Percentiles rank a stretch among this genome's conserved stretches.
Evolutionary conservation across 176 grass and related monocot species (phyloP).

Genomic region (Aegilops bicornis): DNA sequence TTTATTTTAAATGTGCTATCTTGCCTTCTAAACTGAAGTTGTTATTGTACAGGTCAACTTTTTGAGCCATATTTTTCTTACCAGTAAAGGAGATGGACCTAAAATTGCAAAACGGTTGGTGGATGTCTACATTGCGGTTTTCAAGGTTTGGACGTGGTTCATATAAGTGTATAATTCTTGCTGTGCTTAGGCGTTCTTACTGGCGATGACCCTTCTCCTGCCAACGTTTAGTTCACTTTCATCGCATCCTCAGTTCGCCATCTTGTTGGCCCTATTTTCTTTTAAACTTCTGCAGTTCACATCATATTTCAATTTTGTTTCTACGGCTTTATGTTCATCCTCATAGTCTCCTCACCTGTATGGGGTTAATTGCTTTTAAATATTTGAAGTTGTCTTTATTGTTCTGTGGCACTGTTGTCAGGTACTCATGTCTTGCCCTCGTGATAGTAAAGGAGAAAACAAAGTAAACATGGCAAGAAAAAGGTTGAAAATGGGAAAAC

Average conservation of each 20-base stretch:
- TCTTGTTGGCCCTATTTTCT: neutral
- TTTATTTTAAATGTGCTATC: neutral
- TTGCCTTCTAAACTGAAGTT: conserved; percentile 24
- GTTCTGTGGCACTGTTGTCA: conserved; percentile 35
- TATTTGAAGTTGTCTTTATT: neutral
- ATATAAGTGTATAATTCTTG: conserved; percentile 14
- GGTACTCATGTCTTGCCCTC: conserved; percentile 76
- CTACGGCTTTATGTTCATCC: neutral
- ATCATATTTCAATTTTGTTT: neutral
- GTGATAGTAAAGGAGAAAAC: conserved; percentile 41
- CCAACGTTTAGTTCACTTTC: conserved; percentile 30
- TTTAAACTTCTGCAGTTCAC: neutral
- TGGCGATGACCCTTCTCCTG: neutral
- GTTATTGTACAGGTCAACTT: conserved; percentile 78
- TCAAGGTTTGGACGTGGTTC: conserved; percentile 67
- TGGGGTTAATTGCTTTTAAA: neutral
- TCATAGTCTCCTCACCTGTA: conserved; percentile 11
- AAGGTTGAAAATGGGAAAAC: conserved; percentile 41
- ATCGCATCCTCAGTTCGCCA: neutral
- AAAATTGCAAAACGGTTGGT: conserved; percentile 88
- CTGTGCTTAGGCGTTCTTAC: neutral
- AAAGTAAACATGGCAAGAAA: conserved; percentile 63
- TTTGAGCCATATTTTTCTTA: conserved; percentile 84
- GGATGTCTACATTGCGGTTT: conserved; percentile 94
- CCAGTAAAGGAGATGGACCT: conserved; percentile 73